Conservation (phyloP, 2,329 filamentous ascomycete species). For the Nemania sp. region DNA sequence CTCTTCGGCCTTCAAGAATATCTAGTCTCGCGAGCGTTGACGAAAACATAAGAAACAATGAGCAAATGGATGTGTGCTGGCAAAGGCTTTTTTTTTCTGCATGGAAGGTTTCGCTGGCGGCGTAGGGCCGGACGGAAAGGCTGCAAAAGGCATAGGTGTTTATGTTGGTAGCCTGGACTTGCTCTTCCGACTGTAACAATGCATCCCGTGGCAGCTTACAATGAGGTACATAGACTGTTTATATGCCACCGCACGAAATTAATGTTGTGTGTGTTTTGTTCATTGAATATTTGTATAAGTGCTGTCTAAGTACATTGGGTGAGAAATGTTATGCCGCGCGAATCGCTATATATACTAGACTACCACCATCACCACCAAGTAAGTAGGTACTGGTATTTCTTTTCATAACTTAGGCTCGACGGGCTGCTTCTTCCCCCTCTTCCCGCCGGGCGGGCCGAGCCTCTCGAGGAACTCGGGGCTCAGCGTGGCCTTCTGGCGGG, state of each 20-base stretch:
- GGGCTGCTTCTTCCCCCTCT: conserved; percentile 20
- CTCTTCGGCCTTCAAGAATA: conserved; percentile 1
- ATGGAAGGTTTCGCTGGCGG: conserved; percentile 27
- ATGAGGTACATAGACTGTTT: conserved; percentile 40
- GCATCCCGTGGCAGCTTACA: conserved; percentile 29
- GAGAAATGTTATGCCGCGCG: not conserved
- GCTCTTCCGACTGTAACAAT: conserved; percentile 29
- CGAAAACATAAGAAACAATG: conserved; percentile 18
- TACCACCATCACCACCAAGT: no score
- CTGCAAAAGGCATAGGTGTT: conserved; percentile 26
- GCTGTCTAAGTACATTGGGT: not conserved
- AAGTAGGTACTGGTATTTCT: no score
- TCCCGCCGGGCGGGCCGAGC: conserved; percentile 41
- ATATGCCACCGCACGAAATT: conserved; percentile 32
- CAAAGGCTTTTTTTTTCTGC: conserved; percentile 26
- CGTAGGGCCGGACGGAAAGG: conserved; percentile 20
- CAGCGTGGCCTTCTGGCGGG: conserved; percentile 59
- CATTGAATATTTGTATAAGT: not conserved
- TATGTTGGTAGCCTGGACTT: conserved; percentile 34
- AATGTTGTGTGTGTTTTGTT: conserved; percentile 15
- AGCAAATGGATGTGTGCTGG: conserved; percentile 16
- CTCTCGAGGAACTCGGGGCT: conserved; percentile 61
- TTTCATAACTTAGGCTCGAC: conserved; percentile 30
- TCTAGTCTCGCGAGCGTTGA: conserved; percentile 9
- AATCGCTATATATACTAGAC: not conserved